Base-by-base conservation (phyloP, 2,329 filamentous ascomycete genomes). In the Sphaerulina musiva region DNA sequence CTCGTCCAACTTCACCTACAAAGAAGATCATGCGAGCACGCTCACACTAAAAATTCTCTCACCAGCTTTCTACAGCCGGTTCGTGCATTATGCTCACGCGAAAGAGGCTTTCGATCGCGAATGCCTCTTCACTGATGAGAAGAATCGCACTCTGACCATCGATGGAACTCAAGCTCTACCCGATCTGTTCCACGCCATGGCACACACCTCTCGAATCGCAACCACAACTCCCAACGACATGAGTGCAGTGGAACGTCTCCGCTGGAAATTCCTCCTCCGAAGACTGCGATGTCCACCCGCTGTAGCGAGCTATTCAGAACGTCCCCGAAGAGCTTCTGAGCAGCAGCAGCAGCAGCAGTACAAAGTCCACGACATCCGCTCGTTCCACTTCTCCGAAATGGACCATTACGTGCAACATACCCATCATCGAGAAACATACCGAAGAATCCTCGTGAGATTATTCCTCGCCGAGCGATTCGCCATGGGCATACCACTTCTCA, bases 61-160 rank as follows among this genome's bases (percentile, higher is more conserved):
- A 0, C 84, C 85, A 0, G 74, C 72, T 0, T 89, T 89, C 64
- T 89, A 89, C 70, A 76, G 79, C 10, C 78, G 83, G 29, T 82
- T 87, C 46, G 74, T 83, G 0, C 76, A 80, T 58, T 86, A 87
- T 63, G 73, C 79, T 0, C 76, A 84, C 62, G 79, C 81, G 20
- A 74, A 80, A 14, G 80, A 85, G 60, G 82, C 81, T 0, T 72
- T 87, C 31, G 80, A 83, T 52, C 76, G 77, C 55, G 83, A 87
- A 65, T 80, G 64, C 67, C 62, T 74, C 11, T 70, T 72, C 32
- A 72, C 72, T 1, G 70, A 76, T 23, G 72, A 78, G 43, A 81
- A 82, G 54, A 84, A 77, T 59, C 71, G 74, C 39, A 87, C 83
- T 0, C 66, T 85, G 6, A 78, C 74, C 70, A 69, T 84, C 8